These are phyloP conservation scores for Astraeus odoratus DNA, from an alignment of 768 basidiomycete species.

Conservation along the genomic window DNA sequence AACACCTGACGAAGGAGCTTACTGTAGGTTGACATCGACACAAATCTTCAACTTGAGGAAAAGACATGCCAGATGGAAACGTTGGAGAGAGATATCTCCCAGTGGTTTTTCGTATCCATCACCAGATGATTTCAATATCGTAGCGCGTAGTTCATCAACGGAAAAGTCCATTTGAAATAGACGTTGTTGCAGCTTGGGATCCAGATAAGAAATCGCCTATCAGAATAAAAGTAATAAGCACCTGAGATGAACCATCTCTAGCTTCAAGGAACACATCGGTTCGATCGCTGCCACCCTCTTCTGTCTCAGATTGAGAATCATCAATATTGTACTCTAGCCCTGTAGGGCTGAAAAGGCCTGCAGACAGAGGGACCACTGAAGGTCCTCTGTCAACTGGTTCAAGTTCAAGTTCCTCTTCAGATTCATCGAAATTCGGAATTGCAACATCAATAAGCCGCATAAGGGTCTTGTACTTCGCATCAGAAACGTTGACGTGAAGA, in stretches of 20 bases:
- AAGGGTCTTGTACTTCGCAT: slow-evolving; percentile 83
- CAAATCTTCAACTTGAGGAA: slow-evolving; percentile 82
- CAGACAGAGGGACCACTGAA: slow-evolving; percentile 43
- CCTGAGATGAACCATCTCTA: slow-evolving; percentile 52
- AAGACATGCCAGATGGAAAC: slow-evolving; percentile 69
- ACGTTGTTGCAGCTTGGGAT: slow-evolving; percentile 41
- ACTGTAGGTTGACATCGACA: slow-evolving; percentile 79
- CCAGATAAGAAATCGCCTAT: slow-evolving; percentile 15
- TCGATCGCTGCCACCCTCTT: slow-evolving; percentile 32
- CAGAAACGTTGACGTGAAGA: slow-evolving; percentile 84
- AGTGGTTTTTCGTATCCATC: slow-evolving; percentile 65
- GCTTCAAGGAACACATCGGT: slow-evolving; percentile 70
- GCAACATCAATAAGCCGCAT: slow-evolving; percentile 91
- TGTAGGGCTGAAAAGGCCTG: slow-evolving; percentile 46
- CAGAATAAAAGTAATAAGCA: slow-evolving; percentile 15
- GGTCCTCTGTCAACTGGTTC: slow-evolving; percentile 21
- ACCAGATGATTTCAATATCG: slow-evolving; percentile 61
- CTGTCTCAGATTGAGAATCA: slow-evolving; percentile 43
- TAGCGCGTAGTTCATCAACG: slow-evolving; percentile 76
- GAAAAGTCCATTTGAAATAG: slow-evolving; percentile 83
- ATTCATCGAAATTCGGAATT: slow-evolving; percentile 68
- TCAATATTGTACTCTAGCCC: slow-evolving; percentile 67
- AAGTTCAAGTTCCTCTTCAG: slow-evolving; percentile 17
- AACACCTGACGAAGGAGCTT: slow-evolving; percentile 7
- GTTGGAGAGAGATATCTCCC: slow-evolving; percentile 72